Evolutionary conservation across 176 grass and related monocot genomes (phyloP), one percentile per base, ranked within the genome.

Genomic region (Eragrostis curvula): DNA sequence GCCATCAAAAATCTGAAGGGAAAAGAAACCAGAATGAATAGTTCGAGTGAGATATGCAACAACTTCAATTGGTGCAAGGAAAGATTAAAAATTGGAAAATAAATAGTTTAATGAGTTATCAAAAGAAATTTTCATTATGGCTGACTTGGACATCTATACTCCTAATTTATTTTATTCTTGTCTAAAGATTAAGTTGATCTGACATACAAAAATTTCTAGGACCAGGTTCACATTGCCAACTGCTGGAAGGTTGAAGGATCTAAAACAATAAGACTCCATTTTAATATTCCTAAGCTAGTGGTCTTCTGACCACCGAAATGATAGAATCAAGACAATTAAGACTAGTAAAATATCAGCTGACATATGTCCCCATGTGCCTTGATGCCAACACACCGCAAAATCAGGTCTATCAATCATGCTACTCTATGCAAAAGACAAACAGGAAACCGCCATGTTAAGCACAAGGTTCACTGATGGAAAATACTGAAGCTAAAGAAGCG

Each of bases 1-100:
- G 43, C 96, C 96, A 89, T 98, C 96, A 56, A 98, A 91, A 83
- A 98, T 80, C 96, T 98, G 76, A 68, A 85, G 16, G 65, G 24
- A 36, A 24, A 59, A 82, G 58, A 88, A 62, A 36, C 11, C 79
- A 84, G 75, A 86, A 80, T 36, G 79, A 73, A 85, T 83, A 49
- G 50, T 46, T 88, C 11, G 67, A 88, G 74, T 88, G 51, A 89
- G 68, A 92, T 63, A 52, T 83, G 66, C 20, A 50, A 53, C 23
- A 25, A 77, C 23, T 67, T 81, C 36, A 81, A 66, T 80, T 72
- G 62, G 7, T 47, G 41, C 17, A 62, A 78, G 18, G n/a, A 58
- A 84, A 59, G 6, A 30, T 45, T 74, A 17, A 44, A 73, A 66
- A 53, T 64, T 23, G 41, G 52, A 64, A 61, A 5, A 71, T n/a